Evolutionary conservation across 371 early-diverging fungal species (phyloP).

Genomic region (Phascolomyces articulosus): DNA sequence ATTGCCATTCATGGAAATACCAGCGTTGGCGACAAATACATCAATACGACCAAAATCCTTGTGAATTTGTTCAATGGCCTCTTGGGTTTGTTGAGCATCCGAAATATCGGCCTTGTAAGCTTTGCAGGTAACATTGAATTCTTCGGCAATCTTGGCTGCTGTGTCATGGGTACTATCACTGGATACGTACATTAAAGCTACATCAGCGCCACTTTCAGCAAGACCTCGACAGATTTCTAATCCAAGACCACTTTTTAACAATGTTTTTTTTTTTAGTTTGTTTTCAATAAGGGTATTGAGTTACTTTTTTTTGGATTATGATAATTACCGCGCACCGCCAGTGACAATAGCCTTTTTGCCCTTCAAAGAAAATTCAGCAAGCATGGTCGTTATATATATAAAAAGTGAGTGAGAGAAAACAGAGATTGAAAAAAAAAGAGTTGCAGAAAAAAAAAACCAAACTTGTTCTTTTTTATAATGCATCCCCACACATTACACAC

Average conservation of each 20-base stretch:
- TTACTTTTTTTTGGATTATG: too few relatives aligned
- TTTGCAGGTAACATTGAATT: constrained; percentile 37
- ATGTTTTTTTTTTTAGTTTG: too few relatives aligned
- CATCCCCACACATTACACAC: too few relatives aligned
- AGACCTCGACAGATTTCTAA: constrained; percentile 49
- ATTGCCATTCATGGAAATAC: constrained; percentile 36
- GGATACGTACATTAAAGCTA: constrained; percentile 53
- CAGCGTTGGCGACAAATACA: constrained; percentile 55
- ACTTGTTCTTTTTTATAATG: neutral
- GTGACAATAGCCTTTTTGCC: constrained; percentile 49
- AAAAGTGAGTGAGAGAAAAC: too few relatives aligned
- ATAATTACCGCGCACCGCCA: constrained; percentile 46
- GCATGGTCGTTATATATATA: too few relatives aligned
- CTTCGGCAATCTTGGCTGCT: constrained; percentile 39
- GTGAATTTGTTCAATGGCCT: constrained; percentile 38
- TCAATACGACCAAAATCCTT: constrained; percentile 48
- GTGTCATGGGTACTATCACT: constrained; percentile 39
- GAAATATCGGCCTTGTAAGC: constrained; percentile 47
- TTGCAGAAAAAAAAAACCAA: neutral
- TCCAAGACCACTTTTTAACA: constrained; percentile 46
- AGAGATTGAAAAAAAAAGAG: too few relatives aligned
- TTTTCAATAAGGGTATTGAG: too few relatives aligned
- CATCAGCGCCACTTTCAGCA: constrained; percentile 50
- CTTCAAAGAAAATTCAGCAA: constrained; percentile 45
- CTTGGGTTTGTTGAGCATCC: constrained; percentile 31